Evolutionary conservation across 1,139 yeast genomes (phyloP).

Genomic region (Yamadazyma atmosphaerica): DNA sequence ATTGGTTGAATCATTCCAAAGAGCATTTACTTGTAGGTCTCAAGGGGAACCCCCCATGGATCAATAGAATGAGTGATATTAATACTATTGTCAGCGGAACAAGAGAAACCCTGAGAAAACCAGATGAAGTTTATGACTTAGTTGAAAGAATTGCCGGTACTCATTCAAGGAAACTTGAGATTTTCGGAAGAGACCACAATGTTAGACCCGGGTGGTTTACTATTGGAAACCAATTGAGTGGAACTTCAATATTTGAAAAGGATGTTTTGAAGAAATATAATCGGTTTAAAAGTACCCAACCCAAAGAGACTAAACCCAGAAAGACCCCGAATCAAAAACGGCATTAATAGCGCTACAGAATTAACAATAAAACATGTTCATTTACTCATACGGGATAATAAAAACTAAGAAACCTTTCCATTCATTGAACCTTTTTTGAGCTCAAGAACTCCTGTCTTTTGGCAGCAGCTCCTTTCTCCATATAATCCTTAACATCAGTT

Average conservation of each 20-base stretch:
- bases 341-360: background rate
- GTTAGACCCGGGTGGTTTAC: conserved; percentile 91
- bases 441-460: conserved; percentile 25
- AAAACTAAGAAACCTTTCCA: background rate
- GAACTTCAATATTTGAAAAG: conserved; percentile 57
- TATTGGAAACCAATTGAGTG: conserved; percentile 77
- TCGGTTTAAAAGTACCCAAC: conserved; percentile 14
- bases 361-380: background rate
- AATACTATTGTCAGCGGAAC: conserved; percentile 82
- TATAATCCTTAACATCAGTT: conserved; percentile 50
- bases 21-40: conserved; percentile 85
- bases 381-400: background rate
- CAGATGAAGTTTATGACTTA: conserved; percentile 86
- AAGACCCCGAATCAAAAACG: background rate
- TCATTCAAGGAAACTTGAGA: conserved; percentile 75
- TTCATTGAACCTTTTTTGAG: conserved; percentile 5
- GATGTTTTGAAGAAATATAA: conserved; percentile 49
- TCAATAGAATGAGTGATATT: conserved; percentile 62
- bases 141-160: conserved; percentile 81
- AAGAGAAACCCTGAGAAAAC: conserved; percentile 86
- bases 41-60: conserved; percentile 81
- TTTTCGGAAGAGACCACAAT: conserved; percentile 87
- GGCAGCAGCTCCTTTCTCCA: conserved; percentile 54
- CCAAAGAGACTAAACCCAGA: background rate
- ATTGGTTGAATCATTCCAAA: conserved; percentile 94